Conservation (phyloP, 2,329 filamentous ascomycete species). For the Talaromyces sp. region DNA sequence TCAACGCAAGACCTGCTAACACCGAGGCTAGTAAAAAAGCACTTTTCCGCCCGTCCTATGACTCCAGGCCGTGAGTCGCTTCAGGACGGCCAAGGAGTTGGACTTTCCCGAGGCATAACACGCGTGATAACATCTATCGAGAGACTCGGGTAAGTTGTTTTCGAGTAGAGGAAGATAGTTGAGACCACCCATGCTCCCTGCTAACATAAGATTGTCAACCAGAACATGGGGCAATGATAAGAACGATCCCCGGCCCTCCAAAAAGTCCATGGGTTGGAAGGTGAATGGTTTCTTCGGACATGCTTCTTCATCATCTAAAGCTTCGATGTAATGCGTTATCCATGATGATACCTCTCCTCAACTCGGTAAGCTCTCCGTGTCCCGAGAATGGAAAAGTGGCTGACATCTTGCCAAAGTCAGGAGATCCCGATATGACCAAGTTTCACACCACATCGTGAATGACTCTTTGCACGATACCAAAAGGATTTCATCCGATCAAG, state of each 20-base stretch:
- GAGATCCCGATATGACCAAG: background rate
- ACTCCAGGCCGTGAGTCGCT: background rate
- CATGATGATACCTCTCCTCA: background rate
- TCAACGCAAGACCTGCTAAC: background rate
- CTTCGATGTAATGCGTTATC: background rate
- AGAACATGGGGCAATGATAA: background rate
- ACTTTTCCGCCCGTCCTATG: background rate
- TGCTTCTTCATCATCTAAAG: background rate
- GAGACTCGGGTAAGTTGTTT: background rate
- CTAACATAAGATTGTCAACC: background rate
- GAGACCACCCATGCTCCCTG: background rate
- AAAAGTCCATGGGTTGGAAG: background rate
- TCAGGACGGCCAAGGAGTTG: background rate
- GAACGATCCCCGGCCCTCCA: background rate
- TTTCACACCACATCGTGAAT: background rate
- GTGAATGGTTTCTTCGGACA: background rate
- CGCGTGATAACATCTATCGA: background rate
- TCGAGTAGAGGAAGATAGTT: background rate
- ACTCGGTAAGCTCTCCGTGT: background rate
- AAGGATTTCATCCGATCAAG: background rate
- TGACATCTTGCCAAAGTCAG: background rate
- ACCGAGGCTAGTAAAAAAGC: background rate
- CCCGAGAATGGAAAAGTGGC: background rate
- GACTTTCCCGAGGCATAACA: background rate
- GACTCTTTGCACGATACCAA: background rate